These are phyloP conservation scores for Curvularia hawaiiensis DNA, from an alignment of 2,329 filamentous ascomycete species.

Conservation along the genomic window DNA sequence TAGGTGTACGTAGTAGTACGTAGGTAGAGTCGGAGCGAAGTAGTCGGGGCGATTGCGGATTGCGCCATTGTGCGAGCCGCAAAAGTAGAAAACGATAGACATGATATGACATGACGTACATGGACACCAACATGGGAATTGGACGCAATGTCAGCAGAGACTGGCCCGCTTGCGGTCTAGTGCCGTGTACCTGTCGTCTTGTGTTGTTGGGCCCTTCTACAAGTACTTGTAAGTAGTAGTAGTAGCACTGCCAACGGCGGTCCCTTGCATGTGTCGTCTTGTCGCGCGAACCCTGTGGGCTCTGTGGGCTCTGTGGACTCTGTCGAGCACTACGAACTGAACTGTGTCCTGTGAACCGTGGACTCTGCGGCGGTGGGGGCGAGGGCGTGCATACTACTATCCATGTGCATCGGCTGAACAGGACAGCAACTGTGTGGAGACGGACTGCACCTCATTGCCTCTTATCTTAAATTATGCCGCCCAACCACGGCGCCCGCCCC, in stretches of 20 bases:
- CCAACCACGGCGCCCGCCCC: background rate
- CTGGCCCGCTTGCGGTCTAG: slow-evolving; percentile 2
- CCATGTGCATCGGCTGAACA: slow-evolving; percentile 2
- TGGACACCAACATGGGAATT: background rate
- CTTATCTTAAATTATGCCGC: slow-evolving; percentile 12
- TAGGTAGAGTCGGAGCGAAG: slow-evolving; percentile 1
- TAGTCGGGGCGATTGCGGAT: background rate
- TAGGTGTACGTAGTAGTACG: no score
- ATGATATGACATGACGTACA: slow-evolving; percentile 10
- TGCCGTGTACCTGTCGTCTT: slow-evolving; percentile 6
- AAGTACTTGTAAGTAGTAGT: no score
- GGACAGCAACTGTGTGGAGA: slow-evolving; percentile 2
- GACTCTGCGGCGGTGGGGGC: background rate
- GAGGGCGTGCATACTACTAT: background rate
- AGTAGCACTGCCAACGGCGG: background rate
- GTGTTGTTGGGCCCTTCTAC: no score
- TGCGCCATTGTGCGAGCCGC: slow-evolving; percentile 2
- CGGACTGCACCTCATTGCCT: background rate
- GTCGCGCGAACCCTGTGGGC: background rate
- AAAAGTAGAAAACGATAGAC: slow-evolving; percentile 3
- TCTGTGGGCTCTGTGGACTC: background rate
- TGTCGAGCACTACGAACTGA: no score
- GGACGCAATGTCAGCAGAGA: background rate
- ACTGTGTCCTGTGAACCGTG: no score
- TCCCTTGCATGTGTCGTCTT: slow-evolving; percentile 1